Evolutionary conservation across 139 green algal genomes (phyloP).

Genomic region (Gonium pectorale): DNA sequence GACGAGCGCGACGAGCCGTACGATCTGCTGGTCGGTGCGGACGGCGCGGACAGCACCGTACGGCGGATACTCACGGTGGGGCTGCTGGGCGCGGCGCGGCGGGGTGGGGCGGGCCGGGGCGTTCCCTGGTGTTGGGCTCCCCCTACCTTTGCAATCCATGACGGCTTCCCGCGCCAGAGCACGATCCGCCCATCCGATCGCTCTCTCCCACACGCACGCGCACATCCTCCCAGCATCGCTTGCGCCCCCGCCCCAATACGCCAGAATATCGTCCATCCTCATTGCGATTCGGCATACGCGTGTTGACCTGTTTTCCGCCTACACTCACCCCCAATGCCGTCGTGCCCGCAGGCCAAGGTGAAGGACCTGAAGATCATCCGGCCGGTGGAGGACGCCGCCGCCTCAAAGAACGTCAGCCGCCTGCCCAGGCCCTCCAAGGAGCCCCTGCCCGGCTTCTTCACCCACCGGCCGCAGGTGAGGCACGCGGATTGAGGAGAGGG

Average conservation of each 20-base stretch:
- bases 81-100: too few species aligned
- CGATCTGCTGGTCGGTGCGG: constrained; percentile 40
- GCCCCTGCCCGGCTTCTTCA: constrained; percentile 25
- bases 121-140: too few species aligned
- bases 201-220: too few species aligned
- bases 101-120: not conserved
- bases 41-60: constrained; percentile 40
- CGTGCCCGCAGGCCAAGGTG: constrained; percentile 25
- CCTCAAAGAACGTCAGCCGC: not conserved
- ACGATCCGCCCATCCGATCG: too few species aligned
- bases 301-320: not conserved
- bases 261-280: too few species aligned
- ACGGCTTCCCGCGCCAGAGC: too few species aligned
- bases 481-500: too few species aligned
- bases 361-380: constrained; percentile 33
- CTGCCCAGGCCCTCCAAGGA: constrained; percentile 20
- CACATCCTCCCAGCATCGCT: too few species aligned
- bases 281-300: too few species aligned
- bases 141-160: too few species aligned
- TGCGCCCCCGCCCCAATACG: too few species aligned
- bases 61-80: constrained; percentile 29
- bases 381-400: constrained; percentile 9
- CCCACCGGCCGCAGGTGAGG: constrained; percentile 22
- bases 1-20: constrained; percentile 26
- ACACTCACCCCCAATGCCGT: not conserved